Evolutionary conservation across 192 early-diverging fungal genomes (phyloP), one percentile per base, ranked within the genome.

Genomic region (Mortierella hygrophila): DNA sequence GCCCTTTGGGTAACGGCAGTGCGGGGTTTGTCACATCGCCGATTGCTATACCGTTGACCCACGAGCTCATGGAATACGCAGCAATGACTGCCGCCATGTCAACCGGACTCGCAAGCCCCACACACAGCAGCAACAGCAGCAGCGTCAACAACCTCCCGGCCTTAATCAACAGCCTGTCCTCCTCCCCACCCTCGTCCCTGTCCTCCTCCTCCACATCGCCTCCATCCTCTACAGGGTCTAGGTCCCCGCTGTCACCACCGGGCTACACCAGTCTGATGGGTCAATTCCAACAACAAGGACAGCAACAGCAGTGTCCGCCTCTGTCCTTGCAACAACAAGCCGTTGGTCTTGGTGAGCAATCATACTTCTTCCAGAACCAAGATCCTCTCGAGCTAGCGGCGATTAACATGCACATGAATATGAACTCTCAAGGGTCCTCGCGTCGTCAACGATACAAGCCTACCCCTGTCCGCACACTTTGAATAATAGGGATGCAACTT

Each of bases 11-110:
- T 18, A 52, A 20, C 4, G 35, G 57, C 46, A 21, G 29, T n/a
- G 65, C 5, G 35, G 15, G 41, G 6, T 40, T 41, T 20, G 38
- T 42, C 6, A 71, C 47, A 32, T 72, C 80, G 16, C 42, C 55
- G n/a, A 32, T 32, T 0, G 54, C 84, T 2, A 74, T 63, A 7
- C 84, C 84, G 15, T 54, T 74, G 76, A 79, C 84, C 35, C 65
- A 78, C 75, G 84, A 86, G 72, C 40, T 86, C 7, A 86, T 86
- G 84, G 75, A 86, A 37, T 86, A 86, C 16, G 75, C 79, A 40
- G 78, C 79, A 5, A 86, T 86, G 79, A 35, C 72, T 21, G 79
- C 72, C 7, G 68, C 21, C 23, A 40, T 46, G 42, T 63, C 60
- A 11, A 65, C n/a, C 26, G 60, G 60, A 32, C 60, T 29, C 8